phyloP scores from a whole-genome alignment of 164 flowering plant species.

The Aristolochia californica region DNA sequence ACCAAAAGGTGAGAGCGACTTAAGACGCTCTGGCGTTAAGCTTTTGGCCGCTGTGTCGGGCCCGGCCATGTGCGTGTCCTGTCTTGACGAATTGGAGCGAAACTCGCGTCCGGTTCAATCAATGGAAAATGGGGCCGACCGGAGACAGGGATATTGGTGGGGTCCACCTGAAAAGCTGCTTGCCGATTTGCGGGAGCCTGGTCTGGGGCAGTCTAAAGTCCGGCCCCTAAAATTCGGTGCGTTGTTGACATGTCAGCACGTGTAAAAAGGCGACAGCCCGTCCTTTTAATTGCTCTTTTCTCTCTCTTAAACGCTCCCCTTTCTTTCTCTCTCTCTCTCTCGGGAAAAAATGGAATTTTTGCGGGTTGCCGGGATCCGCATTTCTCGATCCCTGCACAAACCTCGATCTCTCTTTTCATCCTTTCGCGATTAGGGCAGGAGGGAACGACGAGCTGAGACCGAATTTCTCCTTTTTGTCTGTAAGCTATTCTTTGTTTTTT shows the following conservation, averaged over 20 bases:
- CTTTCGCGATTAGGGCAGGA: neutral
- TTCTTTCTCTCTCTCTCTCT: slow-evolving; percentile 2
- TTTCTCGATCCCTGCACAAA: slow-evolving; percentile 25
- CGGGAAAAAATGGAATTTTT: slow-evolving; percentile 7
- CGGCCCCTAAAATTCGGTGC: slow-evolving; percentile 4
- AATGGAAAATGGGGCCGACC: neutral
- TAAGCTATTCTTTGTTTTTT: too few species aligned
- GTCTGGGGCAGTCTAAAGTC: slow-evolving; percentile 3
- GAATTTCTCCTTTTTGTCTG: too few species aligned
- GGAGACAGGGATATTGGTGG: neutral
- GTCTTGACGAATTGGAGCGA: too few species aligned
- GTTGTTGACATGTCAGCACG: slow-evolving; percentile 16
- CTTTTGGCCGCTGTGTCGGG: too few species aligned
- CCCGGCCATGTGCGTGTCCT: too few species aligned
- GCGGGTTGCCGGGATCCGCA: slow-evolving; percentile 48
- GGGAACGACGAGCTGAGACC: too few species aligned
- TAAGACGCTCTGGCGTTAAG: too few species aligned
- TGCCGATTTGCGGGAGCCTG: slow-evolving; percentile 1
- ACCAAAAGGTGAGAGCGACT: too few species aligned
- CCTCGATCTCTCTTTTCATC: neutral
- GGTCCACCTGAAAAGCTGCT: slow-evolving; percentile 1
- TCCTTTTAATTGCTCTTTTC: too few species aligned
- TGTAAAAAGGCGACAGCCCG: slow-evolving; percentile 1
- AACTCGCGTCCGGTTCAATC: too few species aligned
- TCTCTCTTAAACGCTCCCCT: too few species aligned